Base-by-base conservation (phyloP, 495 filamentous ascomycete genomes). In the Penicillium chermesinum region DNA sequence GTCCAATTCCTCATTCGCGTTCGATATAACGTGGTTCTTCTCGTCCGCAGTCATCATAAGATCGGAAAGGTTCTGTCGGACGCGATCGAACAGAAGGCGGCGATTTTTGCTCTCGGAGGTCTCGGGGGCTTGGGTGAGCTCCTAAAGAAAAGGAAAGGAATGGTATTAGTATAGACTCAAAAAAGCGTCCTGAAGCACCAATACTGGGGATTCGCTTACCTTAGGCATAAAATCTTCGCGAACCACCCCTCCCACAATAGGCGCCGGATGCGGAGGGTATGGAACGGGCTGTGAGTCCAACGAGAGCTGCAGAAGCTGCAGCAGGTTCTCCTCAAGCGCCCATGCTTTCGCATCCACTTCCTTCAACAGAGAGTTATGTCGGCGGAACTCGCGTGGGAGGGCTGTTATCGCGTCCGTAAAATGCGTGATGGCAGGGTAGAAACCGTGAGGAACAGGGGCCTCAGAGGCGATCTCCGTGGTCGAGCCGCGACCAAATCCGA, bases 361-460 rank as follows among this genome's bases (percentile, higher is more conserved):
- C 57, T 95, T 95, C 41, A 99, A 72, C 37, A 96, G 77, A 5
- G 90, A 93, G 60, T 95, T 95, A 64, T 99, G 91, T 50, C 89
- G 80, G 46, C 95, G 87, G 44, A 95, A 88, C 61, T 99, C 93
- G 62, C 89, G 87, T 7, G 93, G 93, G 4, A 99, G 82, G 18
- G 94, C 91, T 15, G 86, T 85, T 55, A 96, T 87, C 38, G 90
- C 82, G 66, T 97, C 90, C 46, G 91, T 86, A 66, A 97, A 99
- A 70, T 91, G 87, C 20, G 88, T 90, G 50, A 96, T 85, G 18
- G 90, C 94, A 43, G 93, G 94, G 57, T 91, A 94, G 72, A 98
- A 85, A 33, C 83, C 83, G 36, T 78, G 79, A 22, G 72, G 62
- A 19, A 64, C 61, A 55, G 64, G 58, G 46, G 64, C 42, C 12